Evolutionary conservation across 2,329 filamentous ascomycete genomes (phyloP).

Genomic region (Xylaria sp.): DNA sequence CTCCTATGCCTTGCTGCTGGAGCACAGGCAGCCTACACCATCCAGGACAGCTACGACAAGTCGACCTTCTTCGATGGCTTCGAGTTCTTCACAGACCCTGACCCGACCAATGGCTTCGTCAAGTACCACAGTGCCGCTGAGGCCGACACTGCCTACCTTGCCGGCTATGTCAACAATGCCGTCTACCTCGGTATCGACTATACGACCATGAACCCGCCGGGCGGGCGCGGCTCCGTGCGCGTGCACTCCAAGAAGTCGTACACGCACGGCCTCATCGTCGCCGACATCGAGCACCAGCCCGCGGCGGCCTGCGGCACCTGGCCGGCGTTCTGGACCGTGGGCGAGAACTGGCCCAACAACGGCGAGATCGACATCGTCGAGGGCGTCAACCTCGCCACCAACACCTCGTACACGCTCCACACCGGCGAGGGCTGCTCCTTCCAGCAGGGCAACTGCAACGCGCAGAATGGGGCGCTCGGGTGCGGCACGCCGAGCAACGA

Average conservation of each 20-base stretch:
- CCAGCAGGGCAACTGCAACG: slow-evolving; percentile 59
- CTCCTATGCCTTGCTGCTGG: slow-evolving; percentile 26
- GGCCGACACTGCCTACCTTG: slow-evolving; percentile 61
- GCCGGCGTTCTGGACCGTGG: slow-evolving; percentile 74
- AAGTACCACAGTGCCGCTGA: slow-evolving; percentile 63
- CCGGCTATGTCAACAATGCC: slow-evolving; percentile 55
- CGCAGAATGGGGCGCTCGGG: slow-evolving; percentile 55
- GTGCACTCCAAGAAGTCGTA: slow-evolving; percentile 68
- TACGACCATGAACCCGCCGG: slow-evolving; percentile 54
- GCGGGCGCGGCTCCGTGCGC: slow-evolving; percentile 71
- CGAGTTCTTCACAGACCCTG: slow-evolving; percentile 57
- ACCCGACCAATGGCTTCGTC: slow-evolving; percentile 78
- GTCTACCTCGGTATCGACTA: slow-evolving; percentile 74
- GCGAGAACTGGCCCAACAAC: slow-evolving; percentile 67
- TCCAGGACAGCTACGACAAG: slow-evolving; percentile 52
- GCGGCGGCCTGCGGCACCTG: slow-evolving; percentile 70
- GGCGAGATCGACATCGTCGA: slow-evolving; percentile 84
- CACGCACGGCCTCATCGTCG: slow-evolving; percentile 69
- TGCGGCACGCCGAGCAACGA: slow-evolving; percentile 59
- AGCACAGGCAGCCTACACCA: slow-evolving; percentile 43
- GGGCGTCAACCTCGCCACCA: slow-evolving; percentile 66
- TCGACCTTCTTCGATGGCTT: slow-evolving; percentile 61
- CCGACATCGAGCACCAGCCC: slow-evolving; percentile 79
- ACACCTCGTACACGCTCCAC: slow-evolving; percentile 69
- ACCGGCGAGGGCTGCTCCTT: slow-evolving; percentile 62